Conservation (phyloP, 2,329 filamentous ascomycete species). For the Ophiocordyceps australis region DNA sequence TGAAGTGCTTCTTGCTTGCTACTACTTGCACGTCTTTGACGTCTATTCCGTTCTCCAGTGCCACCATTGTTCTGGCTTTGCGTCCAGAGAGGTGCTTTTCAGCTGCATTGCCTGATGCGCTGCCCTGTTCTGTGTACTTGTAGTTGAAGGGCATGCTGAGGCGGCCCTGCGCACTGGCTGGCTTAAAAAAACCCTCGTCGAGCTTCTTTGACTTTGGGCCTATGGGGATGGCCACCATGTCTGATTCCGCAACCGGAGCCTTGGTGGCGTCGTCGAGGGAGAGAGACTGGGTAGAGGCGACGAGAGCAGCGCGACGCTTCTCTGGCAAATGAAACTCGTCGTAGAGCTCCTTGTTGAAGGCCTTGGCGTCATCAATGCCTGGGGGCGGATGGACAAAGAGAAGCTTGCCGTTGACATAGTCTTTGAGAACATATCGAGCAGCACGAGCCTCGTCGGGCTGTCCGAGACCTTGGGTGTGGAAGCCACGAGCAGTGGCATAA, state of each 20-base stretch:
- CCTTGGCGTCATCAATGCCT: conserved; percentile 44
- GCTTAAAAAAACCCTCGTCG: conserved; percentile 79
- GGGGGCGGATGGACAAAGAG: conserved; percentile 85
- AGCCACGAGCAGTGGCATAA: conserved; percentile 79
- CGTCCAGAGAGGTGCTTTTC: conserved; percentile 60
- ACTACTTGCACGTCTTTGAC: conserved; percentile 52
- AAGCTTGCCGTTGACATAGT: conserved; percentile 93
- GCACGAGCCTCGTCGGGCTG: conserved; percentile 89
- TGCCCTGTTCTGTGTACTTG: conserved; percentile 72
- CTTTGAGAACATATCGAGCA: conserved; percentile 77
- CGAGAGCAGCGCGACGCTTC: conserved; percentile 54
- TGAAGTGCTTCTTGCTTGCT: conserved; percentile 83
- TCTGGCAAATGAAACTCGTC: conserved; percentile 65
- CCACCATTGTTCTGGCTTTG: conserved; percentile 65
- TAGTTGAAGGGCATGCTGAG: conserved; percentile 71
- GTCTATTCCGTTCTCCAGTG: conserved; percentile 71
- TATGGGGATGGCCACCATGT: conserved; percentile 30
- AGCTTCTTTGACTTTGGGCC: conserved; percentile 61
- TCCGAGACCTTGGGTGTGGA: conserved; percentile 73
- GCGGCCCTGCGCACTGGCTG: conserved; percentile 44
- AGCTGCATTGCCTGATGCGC: conserved; percentile 8
- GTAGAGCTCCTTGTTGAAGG: conserved; percentile 85
- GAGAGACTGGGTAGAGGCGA: conserved; percentile 27
- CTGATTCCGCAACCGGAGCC: conserved; percentile 19
- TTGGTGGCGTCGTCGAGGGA: conserved; percentile 17